Base-by-base conservation (phyloP, 2,329 filamentous ascomycete species). In the Malbranchea zuffiana region DNA sequence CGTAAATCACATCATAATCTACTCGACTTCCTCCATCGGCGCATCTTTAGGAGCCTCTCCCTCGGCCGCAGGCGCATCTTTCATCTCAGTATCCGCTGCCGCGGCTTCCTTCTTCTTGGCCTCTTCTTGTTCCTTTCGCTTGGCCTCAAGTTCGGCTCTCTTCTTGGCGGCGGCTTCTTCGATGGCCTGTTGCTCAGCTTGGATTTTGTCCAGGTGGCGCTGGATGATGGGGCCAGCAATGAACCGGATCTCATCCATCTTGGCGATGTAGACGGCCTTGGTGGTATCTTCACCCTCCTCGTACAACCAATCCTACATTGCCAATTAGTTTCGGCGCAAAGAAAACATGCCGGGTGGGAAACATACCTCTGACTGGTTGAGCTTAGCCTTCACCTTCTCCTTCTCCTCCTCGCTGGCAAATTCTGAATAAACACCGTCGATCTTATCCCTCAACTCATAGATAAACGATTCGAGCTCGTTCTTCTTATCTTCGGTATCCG, bases 401-500 rank as follows among this genome's bases (percentile, higher is more conserved):
- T 95, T 95, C 75, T 96, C 88, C 32, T 92, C 84, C 4, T 95
- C 87, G 53, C 69, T 90, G 45, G 83, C 80, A 47, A 94, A 86
- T 33, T 93, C 83, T 47, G 85, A 69, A 61, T 92, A 95, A 50
- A 85, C 75, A 53, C 92, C 86, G 49, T 95, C 85, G 35, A 96
- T 75, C 77, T 95, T 95, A 66, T 85, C 85, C 52, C 88, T 82
- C 58, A 94, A 74, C 55, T 96, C 87, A 67, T 98, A 98, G 66
- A 96, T 95, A 67, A 81, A 93, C 16, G 84, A 79, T 72, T 98
- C 90, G 37, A 98, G 82, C 67, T 96, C 88, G 70, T 98, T 98
- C 84, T 96, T 98, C 78, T 93, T 93, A 71, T 96, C 86, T 60
- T 96, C 90, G 24, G 90, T 98, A 62, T 96, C 90, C 51, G 83